Percentiles rank a stretch among this genome's conserved stretches.
These are phyloP conservation scores for Aspergillus cristatus DNA, from an alignment of 495 filamentous ascomycete genomes.

Conservation along the genomic window DNA sequence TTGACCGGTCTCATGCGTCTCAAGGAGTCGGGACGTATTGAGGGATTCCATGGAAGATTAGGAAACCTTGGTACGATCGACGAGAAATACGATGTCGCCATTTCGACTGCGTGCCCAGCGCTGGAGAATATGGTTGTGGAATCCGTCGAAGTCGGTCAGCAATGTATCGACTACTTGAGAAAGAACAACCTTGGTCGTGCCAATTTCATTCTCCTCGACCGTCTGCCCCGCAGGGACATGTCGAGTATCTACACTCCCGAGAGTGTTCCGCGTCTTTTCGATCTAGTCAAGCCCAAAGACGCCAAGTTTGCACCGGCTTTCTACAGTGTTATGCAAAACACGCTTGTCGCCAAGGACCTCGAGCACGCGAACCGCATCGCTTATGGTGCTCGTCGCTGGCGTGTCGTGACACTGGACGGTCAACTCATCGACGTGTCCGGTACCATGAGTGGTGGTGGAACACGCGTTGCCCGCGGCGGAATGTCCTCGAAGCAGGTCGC, in stretches of 20 bases:
- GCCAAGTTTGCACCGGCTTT: conserved; percentile 85
- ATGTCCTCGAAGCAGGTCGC: conserved; percentile 94
- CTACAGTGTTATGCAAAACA: conserved; percentile 87
- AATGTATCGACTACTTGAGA: conserved; percentile 93
- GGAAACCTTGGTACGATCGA: conserved; percentile 96
- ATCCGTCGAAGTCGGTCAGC: conserved; percentile 86
- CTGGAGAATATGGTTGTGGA: conserved; percentile 96
- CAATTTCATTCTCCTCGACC: conserved; percentile 92
- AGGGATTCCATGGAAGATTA: conserved; percentile 91
- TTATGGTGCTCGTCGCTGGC: conserved; percentile 85
- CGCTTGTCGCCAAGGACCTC: conserved; percentile 84
- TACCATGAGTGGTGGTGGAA: conserved; percentile 97
- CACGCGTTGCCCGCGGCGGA: conserved; percentile 71
- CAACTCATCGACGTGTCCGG: conserved; percentile 95
- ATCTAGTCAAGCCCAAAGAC: conserved; percentile 83
- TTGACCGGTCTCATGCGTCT: conserved; percentile 85
- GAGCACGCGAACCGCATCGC: conserved; percentile 93
- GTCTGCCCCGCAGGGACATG: conserved; percentile 67
- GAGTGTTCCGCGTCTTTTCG: conserved; percentile 83
- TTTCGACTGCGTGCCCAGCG: conserved; percentile 86
- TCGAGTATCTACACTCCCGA: conserved; percentile 78
- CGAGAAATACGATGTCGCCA: conserved; percentile 87
- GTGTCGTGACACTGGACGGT: conserved; percentile 90
- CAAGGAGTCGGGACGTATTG: conserved; percentile 91
- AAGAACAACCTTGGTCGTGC: conserved; percentile 97